These are phyloP conservation scores for Trichophyton mentagrophytes DNA, from an alignment of 2,329 filamentous ascomycete species.

Conservation along the genomic window DNA sequence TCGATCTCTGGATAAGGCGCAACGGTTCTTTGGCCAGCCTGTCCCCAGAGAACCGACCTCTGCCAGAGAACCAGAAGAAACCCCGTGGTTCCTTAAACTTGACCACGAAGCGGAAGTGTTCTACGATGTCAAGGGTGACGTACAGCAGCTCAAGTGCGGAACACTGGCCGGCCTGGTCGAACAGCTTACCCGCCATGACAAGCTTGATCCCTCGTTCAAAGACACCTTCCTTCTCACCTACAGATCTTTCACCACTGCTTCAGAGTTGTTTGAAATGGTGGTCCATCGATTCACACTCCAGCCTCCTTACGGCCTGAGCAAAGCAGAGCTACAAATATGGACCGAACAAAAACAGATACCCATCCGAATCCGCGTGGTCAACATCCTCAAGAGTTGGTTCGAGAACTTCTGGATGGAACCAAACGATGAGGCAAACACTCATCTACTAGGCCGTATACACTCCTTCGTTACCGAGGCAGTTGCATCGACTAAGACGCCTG, in stretches of 20 bases:
- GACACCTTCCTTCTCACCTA: conserved; percentile 97
- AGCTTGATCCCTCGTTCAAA: conserved; percentile 88
- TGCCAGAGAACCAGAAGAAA: conserved; percentile 18
- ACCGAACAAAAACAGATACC: conserved; percentile 89
- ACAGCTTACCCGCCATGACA: conserved; percentile 89
- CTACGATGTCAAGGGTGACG: conserved; percentile 70
- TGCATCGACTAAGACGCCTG: conserved; percentile 84
- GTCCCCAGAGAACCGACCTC: conserved; percentile 28
- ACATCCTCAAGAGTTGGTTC: conserved; percentile 96
- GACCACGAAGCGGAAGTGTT: conserved; percentile 82
- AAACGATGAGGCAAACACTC: conserved; percentile 67
- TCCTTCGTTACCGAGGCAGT: conserved; percentile 85
- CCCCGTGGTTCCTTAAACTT: conserved; percentile 65
- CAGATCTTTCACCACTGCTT: conserved; percentile 79
- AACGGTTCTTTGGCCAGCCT: conserved; percentile 37
- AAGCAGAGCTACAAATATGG: conserved; percentile 73
- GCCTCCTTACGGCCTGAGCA: conserved; percentile 66
- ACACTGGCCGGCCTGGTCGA: conserved; percentile 82
- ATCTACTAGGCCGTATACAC: conserved; percentile 77
- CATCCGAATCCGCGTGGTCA: conserved; percentile 90
- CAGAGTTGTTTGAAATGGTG: conserved; percentile 83
- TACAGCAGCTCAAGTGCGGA: conserved; percentile 71
- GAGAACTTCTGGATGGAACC: conserved; percentile 99
- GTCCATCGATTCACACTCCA: conserved; percentile 88
- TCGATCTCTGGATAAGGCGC: conserved; percentile 36